These are phyloP conservation scores for Debaryomycetaceae sp. DNA, from an alignment of 1,139 yeast genomes.

Conservation along the genomic window DNA sequence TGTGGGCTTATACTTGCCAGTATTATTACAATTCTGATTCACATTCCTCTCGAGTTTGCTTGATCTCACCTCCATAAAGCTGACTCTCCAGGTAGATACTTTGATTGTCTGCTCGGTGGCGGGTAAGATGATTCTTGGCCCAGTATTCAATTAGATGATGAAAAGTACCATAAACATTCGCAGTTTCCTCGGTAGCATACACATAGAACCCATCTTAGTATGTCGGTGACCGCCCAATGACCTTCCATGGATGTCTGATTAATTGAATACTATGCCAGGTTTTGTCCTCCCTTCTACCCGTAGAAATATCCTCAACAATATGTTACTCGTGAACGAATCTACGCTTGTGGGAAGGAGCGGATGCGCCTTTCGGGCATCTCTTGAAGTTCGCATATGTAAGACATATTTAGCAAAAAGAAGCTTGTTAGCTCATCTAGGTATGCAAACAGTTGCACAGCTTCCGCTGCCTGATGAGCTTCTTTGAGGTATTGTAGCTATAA, in stretches of 20 bases:
- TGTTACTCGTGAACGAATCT: too few species aligned
- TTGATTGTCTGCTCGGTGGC: neutral
- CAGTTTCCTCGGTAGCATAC: conserved; percentile 91
- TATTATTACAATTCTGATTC: conserved; percentile 63
- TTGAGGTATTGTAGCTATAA: too few species aligned
- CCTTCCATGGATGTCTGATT: conserved; percentile 70
- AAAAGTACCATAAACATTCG: conserved; percentile 72
- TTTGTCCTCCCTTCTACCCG: too few species aligned
- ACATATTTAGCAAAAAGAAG: too few species aligned
- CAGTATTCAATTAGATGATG: conserved; percentile 39
- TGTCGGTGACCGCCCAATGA: conserved; percentile 69
- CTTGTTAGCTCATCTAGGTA: too few species aligned
- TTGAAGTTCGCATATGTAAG: too few species aligned
- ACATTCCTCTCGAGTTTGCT: conserved; percentile 4
- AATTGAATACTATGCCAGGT: conserved; percentile 4
- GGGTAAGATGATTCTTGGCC: neutral
- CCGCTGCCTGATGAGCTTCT: too few species aligned
- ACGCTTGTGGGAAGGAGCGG: too few species aligned
- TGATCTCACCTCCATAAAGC: neutral
- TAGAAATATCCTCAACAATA: too few species aligned
- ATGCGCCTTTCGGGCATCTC: too few species aligned
- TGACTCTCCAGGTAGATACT: neutral
- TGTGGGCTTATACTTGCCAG: conserved; percentile 73
- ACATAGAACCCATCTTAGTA: conserved; percentile 68
- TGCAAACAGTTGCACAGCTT: too few species aligned